Base-by-base conservation (phyloP, 2,329 filamentous ascomycete genomes). In the Colletotrichum kahawae region DNA sequence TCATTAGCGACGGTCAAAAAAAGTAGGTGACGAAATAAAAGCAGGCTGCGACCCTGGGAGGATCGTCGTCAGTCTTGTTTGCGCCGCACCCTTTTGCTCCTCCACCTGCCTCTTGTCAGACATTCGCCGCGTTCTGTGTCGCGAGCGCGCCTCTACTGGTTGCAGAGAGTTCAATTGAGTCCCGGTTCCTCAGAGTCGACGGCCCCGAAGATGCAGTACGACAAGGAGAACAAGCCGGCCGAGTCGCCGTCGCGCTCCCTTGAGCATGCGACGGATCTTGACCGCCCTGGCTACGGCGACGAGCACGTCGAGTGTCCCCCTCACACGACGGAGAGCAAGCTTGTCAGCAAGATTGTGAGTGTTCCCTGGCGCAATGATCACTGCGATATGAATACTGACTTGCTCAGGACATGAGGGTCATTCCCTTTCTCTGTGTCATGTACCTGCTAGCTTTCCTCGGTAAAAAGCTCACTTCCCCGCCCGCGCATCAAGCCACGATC, bases 391-490 rank as follows among this genome's bases (percentile, higher is more conserved):
- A 33, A 48, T 18, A 31, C 38, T 65, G 16, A 65, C 36, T 7
- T 31, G 24, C 14, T 21, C n/a, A 67, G 64, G 72, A 96, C 82
- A 82, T 92, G 77, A 91, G 90, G 78, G 88, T 96, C 67, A 86
- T 96, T 67, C 94, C 94, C 1, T 93, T 93, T 78, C 87, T 96
- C 69, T 93, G 91, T 81, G 86, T 95, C 75, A 87, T 96, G 82
- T 95, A 95, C 81, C 84, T 94, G 54, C 85, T 94, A 64, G 92
- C 93, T 48, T 94, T 95, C 80, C 84, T 95, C 65, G 92, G 85
- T 87, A 74, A 74, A 83, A 77, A 24, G 27, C 18, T 31, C 54
- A 21, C 2, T 13, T 21, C 43, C 18, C 14, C 38, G 7, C 14
- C 3, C 24, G 12, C 13, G 16, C 64, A 8, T 21, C 51, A 27